These are phyloP conservation scores for Colletotrichum tropicicola DNA, from an alignment of 2,329 filamentous ascomycete genomes.

Conservation along the genomic window DNA sequence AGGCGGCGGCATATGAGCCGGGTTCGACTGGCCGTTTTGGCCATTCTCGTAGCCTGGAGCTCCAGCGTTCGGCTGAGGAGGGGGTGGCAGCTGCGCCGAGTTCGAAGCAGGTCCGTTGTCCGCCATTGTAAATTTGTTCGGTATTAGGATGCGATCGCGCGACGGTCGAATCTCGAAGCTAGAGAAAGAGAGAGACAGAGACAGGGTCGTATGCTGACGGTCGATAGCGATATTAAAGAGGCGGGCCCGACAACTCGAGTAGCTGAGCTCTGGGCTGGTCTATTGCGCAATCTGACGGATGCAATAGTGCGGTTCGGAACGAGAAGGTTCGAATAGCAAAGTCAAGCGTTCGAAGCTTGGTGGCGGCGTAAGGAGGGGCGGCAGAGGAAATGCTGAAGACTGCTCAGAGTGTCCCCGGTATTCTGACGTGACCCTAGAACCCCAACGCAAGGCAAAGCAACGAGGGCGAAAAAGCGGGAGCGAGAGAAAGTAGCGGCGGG, in stretches of 20 bases:
- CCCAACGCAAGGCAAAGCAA: constrained; percentile 22
- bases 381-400: background rate
- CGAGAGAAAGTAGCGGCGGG: background rate
- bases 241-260: constrained; percentile 23
- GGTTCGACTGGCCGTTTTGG: constrained; percentile 75
- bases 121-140: constrained; percentile 68
- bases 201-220: background rate
- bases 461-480: constrained; percentile 8
- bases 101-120: constrained; percentile 74
- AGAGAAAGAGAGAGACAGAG: background rate
- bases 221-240: constrained; percentile 30
- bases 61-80: constrained; percentile 73
- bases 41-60: constrained; percentile 81
- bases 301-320: background rate
- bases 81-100: constrained; percentile 73
- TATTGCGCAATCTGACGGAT: background rate
- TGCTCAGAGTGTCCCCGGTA: background rate
- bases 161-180: constrained; percentile 5
- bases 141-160: constrained; percentile 7
- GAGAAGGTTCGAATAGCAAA: background rate
- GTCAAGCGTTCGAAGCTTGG: background rate
- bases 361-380: constrained; percentile 18
- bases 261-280: background rate
- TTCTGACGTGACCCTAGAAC: constrained; percentile 24
- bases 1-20: constrained; percentile 86